Evolutionary conservation across 345 rosid species (phyloP).

Genomic region (Eucalyptus marginata): DNA sequence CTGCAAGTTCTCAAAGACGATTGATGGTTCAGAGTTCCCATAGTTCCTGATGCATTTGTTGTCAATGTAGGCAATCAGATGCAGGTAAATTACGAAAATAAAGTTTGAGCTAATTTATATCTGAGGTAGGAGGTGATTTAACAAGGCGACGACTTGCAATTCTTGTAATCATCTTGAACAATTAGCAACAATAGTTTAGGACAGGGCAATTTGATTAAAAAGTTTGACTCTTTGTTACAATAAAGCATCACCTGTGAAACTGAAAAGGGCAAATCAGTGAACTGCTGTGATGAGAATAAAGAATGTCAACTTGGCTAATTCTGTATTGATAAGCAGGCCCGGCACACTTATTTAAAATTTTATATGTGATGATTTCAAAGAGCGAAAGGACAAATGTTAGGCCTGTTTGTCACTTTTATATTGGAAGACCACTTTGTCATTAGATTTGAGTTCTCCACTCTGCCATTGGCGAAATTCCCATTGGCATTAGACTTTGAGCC

Average conservation of each 20-base stretch:
- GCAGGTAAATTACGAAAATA: neutral
- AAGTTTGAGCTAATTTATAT: neutral
- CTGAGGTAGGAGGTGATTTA: neutral
- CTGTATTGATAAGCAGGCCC: neutral
- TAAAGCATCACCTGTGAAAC: neutral
- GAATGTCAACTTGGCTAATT: neutral
- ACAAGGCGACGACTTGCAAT: neutral
- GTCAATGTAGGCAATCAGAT: slow-evolving; percentile 12
- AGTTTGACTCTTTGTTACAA: neutral
- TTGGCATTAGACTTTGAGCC: neutral
- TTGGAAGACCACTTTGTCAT: neutral
- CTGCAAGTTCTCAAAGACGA: slow-evolving; percentile 3
- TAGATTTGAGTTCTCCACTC: neutral
- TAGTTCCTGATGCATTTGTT: slow-evolving; percentile 7
- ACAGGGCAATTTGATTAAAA: neutral
- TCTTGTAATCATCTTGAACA: neutral
- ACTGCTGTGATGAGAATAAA: neutral
- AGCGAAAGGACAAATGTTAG: neutral
- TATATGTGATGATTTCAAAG: neutral
- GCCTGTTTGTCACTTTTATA: neutral
- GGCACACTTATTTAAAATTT: neutral
- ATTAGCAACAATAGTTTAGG: neutral
- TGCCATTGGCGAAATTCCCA: neutral
- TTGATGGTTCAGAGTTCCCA: slow-evolving; percentile 15
- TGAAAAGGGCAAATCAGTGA: neutral